These are phyloP conservation scores for Coemansia sp. DNA, from an alignment of 192 early-diverging fungal genomes.

Conservation along the genomic window DNA sequence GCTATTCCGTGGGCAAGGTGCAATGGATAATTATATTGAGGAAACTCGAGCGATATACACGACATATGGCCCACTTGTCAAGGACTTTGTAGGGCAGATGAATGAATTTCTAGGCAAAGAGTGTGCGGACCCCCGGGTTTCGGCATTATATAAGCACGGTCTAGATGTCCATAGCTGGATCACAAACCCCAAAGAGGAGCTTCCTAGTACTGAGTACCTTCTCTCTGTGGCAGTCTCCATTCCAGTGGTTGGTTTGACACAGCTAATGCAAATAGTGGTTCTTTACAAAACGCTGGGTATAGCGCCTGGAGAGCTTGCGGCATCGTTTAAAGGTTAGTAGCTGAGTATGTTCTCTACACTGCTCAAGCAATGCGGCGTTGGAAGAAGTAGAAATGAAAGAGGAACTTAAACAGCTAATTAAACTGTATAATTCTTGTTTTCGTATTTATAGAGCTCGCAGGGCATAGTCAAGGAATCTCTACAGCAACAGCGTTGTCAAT, in stretches of 20 bases:
- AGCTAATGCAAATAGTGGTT: conserved; percentile 87
- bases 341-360: too few species aligned
- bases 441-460: conserved; percentile 63
- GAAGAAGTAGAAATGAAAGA: not conserved
- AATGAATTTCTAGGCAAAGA: conserved; percentile 62
- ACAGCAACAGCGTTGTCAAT: conserved; percentile 81
- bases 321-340: conserved; percentile 56
- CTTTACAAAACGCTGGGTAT: conserved; percentile 69
- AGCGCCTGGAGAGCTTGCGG: conserved; percentile 61
- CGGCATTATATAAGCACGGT: conserved; percentile 63
- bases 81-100: conserved; percentile 73
- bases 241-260: conserved; percentile 88
- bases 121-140: conserved; percentile 58
- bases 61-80: conserved; percentile 74
- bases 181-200: conserved; percentile 60
- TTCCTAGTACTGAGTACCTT: conserved; percentile 75
- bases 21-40: conserved; percentile 90
- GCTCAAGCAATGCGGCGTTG: not conserved
- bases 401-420: not conserved
- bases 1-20: conserved; percentile 95
- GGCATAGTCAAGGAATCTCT: conserved; percentile 92
- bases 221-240: conserved; percentile 78
- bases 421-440: not conserved
- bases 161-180: conserved; percentile 85
- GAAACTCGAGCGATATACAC: conserved; percentile 77